phyloP scores from a whole-genome alignment of 1,284 basidiomycete species.

The Mycosarcoma mackinlayi region DNA sequence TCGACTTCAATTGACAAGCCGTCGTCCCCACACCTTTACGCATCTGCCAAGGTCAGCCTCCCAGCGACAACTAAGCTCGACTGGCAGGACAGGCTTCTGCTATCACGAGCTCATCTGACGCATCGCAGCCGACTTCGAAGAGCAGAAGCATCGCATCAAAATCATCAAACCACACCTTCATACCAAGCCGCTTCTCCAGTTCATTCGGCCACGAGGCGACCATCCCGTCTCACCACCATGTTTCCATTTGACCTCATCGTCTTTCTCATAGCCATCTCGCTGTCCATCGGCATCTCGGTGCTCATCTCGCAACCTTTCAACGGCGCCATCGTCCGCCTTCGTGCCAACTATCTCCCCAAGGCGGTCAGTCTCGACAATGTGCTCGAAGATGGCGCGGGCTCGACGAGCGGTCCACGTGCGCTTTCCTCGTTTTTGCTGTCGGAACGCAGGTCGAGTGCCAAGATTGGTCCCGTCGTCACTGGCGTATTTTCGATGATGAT shows the following conservation, averaged over 20 bases:
- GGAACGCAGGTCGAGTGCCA: constrained; percentile 53
- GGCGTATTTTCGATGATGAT: constrained; percentile 61
- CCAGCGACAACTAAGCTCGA: not conserved
- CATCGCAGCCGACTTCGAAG: no score
- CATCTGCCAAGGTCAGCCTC: not conserved
- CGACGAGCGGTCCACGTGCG: constrained; percentile 31
- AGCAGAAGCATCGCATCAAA: not conserved
- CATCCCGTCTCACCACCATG: constrained; percentile 5
- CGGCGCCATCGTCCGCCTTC: constrained; percentile 61
- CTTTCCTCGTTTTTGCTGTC: constrained; percentile 51
- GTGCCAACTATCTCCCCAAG: constrained; percentile 67
- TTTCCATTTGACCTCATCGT: constrained; percentile 42
- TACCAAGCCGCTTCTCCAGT: not conserved
- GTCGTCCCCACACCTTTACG: no score
- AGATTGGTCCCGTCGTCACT: constrained; percentile 64
- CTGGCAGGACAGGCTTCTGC: no score
- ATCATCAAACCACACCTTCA: not conserved
- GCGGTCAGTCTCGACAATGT: constrained; percentile 65
- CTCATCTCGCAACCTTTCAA: constrained; percentile 62
- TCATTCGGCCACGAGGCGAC: not conserved
- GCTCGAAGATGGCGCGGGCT: constrained; percentile 57
- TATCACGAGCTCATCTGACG: no score
- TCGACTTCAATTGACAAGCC: not conserved
- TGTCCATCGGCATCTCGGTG: constrained; percentile 54
- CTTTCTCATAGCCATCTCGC: constrained; percentile 48